A percentile compares a stretch with the other conserved stretches of the same genome.
Conservation (phyloP, 352 stramenopile species). For the Pythium guiyangense region DNA sequence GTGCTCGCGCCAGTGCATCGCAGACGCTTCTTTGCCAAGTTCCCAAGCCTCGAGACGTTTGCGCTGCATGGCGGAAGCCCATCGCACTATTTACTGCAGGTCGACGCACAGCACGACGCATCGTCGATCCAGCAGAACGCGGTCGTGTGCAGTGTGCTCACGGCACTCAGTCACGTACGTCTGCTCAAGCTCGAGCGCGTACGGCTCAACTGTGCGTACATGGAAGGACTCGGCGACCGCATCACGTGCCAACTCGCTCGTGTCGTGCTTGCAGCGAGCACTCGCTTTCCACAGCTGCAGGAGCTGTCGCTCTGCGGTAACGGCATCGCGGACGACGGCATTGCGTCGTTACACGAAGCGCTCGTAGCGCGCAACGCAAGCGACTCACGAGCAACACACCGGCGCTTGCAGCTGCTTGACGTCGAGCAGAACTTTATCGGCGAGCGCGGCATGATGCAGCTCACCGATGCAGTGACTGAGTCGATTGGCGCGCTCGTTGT, state of each 20-base stretch:
- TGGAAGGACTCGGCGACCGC: constrained; percentile 42
- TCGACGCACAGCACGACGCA: constrained; percentile 42
- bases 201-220: constrained; percentile 41
- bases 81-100: constrained; percentile 21
- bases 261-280: constrained; percentile 21
- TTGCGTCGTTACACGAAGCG: constrained; percentile 30
- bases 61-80: constrained; percentile 19
- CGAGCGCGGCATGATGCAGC: constrained; percentile 36
- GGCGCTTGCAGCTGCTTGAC: constrained; percentile 11
- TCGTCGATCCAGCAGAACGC: constrained; percentile 33
- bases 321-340: constrained; percentile 49
- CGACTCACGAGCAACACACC: background rate
- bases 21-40: constrained; percentile 29
- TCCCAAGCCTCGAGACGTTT: constrained; percentile 35
- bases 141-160: constrained; percentile 28
- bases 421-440: constrained; percentile 58
- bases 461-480: constrained; percentile 29
- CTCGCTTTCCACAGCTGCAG: constrained; percentile 26
- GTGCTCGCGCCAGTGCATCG: constrained; percentile 15
- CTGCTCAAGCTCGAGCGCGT: constrained; percentile 27
- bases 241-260: constrained; percentile 35
- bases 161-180: constrained; percentile 16
- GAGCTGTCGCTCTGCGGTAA: constrained; percentile 41
- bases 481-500: constrained; percentile 19
- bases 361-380: constrained; percentile 1